Percentiles rank a stretch among this genome's conserved stretches.
phyloP scores from a whole-genome alignment of 2,329 filamentous ascomycete genomes.

The Paraconiothyrium brasiliense region DNA sequence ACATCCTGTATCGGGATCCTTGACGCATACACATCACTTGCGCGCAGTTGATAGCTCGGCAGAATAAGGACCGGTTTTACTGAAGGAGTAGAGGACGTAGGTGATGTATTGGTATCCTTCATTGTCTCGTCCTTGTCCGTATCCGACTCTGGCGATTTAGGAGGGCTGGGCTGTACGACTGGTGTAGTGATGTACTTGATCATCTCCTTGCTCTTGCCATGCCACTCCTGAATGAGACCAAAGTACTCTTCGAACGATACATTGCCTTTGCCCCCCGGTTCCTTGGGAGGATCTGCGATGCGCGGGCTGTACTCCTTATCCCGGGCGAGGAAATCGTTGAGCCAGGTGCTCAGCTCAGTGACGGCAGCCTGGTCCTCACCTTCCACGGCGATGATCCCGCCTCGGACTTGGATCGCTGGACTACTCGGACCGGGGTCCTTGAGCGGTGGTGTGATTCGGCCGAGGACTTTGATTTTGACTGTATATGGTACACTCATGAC shows the following conservation, averaged over 20 bases:
- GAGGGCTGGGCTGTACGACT: conserved; percentile 16
- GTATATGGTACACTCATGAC: conserved; percentile 79
- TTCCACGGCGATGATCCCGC: conserved; percentile 84
- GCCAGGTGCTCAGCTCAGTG: conserved; percentile 70
- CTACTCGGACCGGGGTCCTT: conserved; percentile 37
- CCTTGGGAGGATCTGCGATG: conserved; percentile 60
- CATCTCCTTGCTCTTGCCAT: conserved; percentile 77
- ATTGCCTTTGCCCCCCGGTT: conserved; percentile 40
- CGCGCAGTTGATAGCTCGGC: conserved; percentile 80
- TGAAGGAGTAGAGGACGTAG: conserved; percentile 27
- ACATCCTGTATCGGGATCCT: conserved; percentile 77
- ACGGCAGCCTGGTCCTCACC: conserved; percentile 74
- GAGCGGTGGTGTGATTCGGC: conserved; percentile 77
- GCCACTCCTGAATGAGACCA: conserved; percentile 75
- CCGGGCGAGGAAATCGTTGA: conserved; percentile 64
- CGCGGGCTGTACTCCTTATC: conserved; percentile 62
- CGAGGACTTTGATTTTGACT: conserved; percentile 79
- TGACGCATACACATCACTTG: conserved; percentile 78
- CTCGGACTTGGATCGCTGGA: conserved; percentile 63
- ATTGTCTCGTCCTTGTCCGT: conserved; percentile 30
- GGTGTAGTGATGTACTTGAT: conserved; percentile 62
- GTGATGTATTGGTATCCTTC: conserved; percentile 14
- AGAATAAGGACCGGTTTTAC: conserved; percentile 77
- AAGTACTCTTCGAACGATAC: conserved; percentile 66
- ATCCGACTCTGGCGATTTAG: conserved; percentile 14